Evolutionary conservation across 495 filamentous ascomycete genomes (phyloP).

Genomic region (Talaromyces borbonicus): DNA sequence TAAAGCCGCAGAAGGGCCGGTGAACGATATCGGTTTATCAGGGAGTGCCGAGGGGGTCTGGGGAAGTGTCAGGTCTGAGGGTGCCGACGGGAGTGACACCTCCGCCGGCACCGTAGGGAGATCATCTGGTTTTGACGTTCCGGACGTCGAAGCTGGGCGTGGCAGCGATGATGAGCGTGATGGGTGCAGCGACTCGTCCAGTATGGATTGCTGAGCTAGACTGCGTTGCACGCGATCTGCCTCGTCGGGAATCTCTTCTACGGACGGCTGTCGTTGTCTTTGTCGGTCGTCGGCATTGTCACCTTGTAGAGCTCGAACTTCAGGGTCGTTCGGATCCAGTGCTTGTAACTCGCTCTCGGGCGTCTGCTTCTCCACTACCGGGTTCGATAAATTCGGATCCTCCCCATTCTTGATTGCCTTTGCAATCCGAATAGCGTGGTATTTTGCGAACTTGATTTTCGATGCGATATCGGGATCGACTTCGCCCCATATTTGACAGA

Average conservation of each 20-base stretch:
- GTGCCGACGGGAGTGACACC: slow-evolving; percentile 32
- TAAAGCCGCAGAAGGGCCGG: slow-evolving; percentile 21
- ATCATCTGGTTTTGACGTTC: slow-evolving; percentile 12
- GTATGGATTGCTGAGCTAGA: slow-evolving; percentile 27
- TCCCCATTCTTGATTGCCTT: slow-evolving; percentile 86
- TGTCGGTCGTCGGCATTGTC: slow-evolving; percentile 19
- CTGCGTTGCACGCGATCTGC: slow-evolving; percentile 26
- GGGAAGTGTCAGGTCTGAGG: slow-evolving; percentile 22
- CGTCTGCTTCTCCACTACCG: slow-evolving; percentile 41
- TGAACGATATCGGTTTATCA: slow-evolving; percentile 24
- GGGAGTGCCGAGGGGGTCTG: slow-evolving; percentile 24
- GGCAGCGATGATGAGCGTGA: slow-evolving; percentile 36
- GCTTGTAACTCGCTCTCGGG: slow-evolving; percentile 33
- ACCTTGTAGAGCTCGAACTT: slow-evolving; percentile 45
- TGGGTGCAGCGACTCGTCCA: slow-evolving; percentile 42
- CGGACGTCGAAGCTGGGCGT: slow-evolving; percentile 22
- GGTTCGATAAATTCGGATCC: slow-evolving; percentile 88
- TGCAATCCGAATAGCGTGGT: slow-evolving; percentile 81
- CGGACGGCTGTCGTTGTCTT: slow-evolving; percentile 43
- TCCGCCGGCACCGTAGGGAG: slow-evolving; percentile 14
- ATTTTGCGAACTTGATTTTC: slow-evolving; percentile 94
- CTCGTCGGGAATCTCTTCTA: slow-evolving; percentile 45
- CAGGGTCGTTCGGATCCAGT: slow-evolving; percentile 51
- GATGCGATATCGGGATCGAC: slow-evolving; percentile 66
- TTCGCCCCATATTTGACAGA: slow-evolving; percentile 72